Evolutionary conservation across 805 yeast species (phyloP).

Genomic region (Jamesozyma rosinii): DNA sequence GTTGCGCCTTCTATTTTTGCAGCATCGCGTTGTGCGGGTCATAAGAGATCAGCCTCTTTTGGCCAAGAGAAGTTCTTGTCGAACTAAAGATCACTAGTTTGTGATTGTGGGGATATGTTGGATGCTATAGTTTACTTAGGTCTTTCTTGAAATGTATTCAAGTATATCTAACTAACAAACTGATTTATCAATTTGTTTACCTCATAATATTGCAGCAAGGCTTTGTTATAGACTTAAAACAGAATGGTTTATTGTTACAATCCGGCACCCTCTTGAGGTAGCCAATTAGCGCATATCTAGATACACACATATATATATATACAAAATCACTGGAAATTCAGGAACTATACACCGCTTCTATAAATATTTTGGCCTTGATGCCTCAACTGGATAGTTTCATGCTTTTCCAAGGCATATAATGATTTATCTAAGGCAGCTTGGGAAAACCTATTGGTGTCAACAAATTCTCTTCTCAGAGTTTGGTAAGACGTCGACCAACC

Average conservation of each 20-base stretch:
- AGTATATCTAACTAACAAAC: no score
- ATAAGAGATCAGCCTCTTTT: no score
- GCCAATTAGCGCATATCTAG: background rate
- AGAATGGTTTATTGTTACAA: background rate
- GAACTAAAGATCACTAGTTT: no score
- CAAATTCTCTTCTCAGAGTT: constrained; percentile 76
- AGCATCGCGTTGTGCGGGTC: no score
- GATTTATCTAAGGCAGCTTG: constrained; percentile 77
- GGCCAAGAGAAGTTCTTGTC: no score
- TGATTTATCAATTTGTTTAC: no score
- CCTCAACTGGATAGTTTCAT: constrained; percentile 79
- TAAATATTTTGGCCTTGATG: constrained; percentile 77
- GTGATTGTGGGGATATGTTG: no score
- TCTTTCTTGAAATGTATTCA: no score
- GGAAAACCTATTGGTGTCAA: constrained; percentile 51
- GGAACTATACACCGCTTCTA: constrained; percentile 57
- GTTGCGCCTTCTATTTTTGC: no score
- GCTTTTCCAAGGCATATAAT: constrained; percentile 67
- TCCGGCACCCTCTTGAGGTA: background rate
- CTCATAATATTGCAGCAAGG: no score
- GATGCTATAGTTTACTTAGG: no score
- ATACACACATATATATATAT: background rate
- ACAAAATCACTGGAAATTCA: background rate
- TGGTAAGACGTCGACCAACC: constrained; percentile 92
- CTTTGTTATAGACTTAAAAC: background rate